Evolutionary conservation across 1,139 yeast genomes (phyloP).

Genomic region (Geotrichum restrictum): DNA sequence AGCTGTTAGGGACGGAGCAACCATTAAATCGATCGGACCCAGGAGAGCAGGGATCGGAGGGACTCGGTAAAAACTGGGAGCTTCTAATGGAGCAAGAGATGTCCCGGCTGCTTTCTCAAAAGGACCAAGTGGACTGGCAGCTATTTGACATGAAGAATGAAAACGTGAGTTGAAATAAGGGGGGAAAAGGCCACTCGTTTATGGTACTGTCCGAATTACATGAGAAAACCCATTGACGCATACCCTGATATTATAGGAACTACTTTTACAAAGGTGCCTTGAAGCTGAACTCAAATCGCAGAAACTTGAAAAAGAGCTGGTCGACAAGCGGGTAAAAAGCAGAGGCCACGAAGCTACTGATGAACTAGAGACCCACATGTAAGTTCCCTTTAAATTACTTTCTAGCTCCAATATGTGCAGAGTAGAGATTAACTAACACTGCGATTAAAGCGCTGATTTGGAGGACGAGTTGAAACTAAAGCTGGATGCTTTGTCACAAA

Average conservation of each 20-base stretch:
- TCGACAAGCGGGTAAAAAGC: not conserved
- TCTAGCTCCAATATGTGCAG: not conserved
- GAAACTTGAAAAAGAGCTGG: constrained; percentile 1
- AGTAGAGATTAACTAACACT: too few relatives aligned
- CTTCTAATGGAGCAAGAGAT: constrained; percentile 24
- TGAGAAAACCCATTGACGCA: not conserved
- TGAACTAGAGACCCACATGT: constrained; percentile 9
- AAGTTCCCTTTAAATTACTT: not conserved
- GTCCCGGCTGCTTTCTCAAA: constrained; percentile 22
- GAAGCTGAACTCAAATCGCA: not conserved
- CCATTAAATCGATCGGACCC: not conserved
- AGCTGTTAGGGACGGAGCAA: not conserved
- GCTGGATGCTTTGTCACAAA: constrained; percentile 11
- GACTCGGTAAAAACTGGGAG: constrained; percentile 16
- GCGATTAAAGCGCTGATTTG: constrained; percentile 20
- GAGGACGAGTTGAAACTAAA: constrained; percentile 19
- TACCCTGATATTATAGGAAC: not conserved
- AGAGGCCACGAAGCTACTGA: not conserved
- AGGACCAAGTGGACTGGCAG: constrained; percentile 3
- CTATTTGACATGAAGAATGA: not conserved
- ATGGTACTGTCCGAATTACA: not conserved
- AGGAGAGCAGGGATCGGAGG: not conserved
- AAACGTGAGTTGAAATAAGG: not conserved
- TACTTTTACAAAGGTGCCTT: not conserved
- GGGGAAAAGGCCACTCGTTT: too few relatives aligned